Percentiles rank a stretch among this genome's conserved stretches.
phyloP scores from a whole-genome alignment of 192 early-diverging fungal species.

The Coemansia furcata region DNA sequence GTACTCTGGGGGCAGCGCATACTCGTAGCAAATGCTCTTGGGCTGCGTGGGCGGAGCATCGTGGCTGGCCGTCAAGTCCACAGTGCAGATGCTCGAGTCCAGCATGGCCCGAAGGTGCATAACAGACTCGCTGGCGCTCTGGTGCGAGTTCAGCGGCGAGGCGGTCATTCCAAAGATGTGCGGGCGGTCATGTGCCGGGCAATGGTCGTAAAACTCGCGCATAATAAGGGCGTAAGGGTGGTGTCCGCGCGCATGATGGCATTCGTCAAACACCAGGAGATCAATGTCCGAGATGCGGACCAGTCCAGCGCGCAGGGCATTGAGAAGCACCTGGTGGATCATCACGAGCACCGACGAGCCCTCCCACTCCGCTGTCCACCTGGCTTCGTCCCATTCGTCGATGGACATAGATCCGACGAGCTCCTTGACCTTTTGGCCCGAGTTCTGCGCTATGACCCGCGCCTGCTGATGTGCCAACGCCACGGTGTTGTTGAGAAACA shows the following conservation, averaged over 20 bases:
- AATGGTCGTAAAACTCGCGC: conserved; percentile 73
- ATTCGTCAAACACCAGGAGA: conserved; percentile 93
- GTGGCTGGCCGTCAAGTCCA: conserved; percentile 30
- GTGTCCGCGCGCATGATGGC: conserved; percentile 79
- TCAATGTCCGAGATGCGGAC: conserved; percentile 66
- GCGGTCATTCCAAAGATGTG: conserved; percentile 93
- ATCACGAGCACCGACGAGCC: conserved; percentile 75
- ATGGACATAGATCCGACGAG: conserved; percentile 68
- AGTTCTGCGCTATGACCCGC: conserved; percentile 69
- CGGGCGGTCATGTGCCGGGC: conserved; percentile 55
- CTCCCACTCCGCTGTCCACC: conserved; percentile 62
- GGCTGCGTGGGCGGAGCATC: conserved; percentile 10
- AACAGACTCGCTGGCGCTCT: conserved; percentile 31
- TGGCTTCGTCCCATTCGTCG: conserved; percentile 58
- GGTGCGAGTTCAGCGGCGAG: conserved; percentile 64
- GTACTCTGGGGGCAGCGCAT: conserved; percentile 51
- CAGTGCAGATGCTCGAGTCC: conserved; percentile 60
- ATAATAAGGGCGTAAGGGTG: conserved; percentile 81
- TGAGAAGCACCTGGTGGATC: conserved; percentile 83
- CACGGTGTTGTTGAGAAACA: conserved; percentile 87
- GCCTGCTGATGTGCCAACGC: conserved; percentile 86
- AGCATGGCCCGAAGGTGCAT: conserved; percentile 59
- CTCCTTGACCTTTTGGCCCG: conserved; percentile 58
- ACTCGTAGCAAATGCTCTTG: conserved; percentile 49
- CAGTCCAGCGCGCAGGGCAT: conserved; percentile 70